Conservation (phyloP, 176 grass and related monocot genomes). For the Thalia dealbata region DNA sequence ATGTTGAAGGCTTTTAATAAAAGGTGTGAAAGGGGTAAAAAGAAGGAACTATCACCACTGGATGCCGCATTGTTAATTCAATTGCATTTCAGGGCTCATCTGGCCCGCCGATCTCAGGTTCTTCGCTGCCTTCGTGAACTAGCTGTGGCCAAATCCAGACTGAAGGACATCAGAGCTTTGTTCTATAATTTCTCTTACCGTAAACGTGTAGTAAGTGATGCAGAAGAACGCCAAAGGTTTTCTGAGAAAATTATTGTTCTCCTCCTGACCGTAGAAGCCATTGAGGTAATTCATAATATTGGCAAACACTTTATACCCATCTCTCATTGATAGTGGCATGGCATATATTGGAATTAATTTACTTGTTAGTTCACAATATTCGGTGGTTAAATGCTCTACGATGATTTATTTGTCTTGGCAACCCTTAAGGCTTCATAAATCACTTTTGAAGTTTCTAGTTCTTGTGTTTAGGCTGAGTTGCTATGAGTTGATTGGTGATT, state of each 20-base stretch:
- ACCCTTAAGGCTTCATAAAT: not conserved
- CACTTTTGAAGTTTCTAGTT: not conserved
- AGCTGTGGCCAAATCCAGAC: slow-evolving; percentile 71
- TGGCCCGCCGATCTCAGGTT: slow-evolving; percentile 70
- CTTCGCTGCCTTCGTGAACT: slow-evolving; percentile 65
- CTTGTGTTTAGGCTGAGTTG: not conserved
- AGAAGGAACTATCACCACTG: slow-evolving; percentile 54
- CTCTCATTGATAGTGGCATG: not conserved
- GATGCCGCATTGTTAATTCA: slow-evolving; percentile 83
- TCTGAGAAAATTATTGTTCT: slow-evolving; percentile 86
- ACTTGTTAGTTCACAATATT: not conserved
- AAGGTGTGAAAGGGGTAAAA: slow-evolving; percentile 56
- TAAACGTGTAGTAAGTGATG: slow-evolving; percentile 30
- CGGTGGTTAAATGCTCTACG: not conserved
- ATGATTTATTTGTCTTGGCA: not conserved
- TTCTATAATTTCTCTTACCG: slow-evolving; percentile 79
- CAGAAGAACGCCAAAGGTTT: slow-evolving; percentile 61
- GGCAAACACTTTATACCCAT: not conserved
- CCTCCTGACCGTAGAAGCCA: slow-evolving; percentile 64
- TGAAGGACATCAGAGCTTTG: slow-evolving; percentile 70
- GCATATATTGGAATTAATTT: not conserved
- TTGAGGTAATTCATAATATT: slow-evolving; percentile 46
- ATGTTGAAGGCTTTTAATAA: slow-evolving; percentile 47
- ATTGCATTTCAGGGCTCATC: slow-evolving; percentile 62
- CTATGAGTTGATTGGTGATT: too few species aligned